Base-by-base conservation (phyloP, 2,329 filamentous ascomycete species). In the Dothideomycetes sp. region DNA sequence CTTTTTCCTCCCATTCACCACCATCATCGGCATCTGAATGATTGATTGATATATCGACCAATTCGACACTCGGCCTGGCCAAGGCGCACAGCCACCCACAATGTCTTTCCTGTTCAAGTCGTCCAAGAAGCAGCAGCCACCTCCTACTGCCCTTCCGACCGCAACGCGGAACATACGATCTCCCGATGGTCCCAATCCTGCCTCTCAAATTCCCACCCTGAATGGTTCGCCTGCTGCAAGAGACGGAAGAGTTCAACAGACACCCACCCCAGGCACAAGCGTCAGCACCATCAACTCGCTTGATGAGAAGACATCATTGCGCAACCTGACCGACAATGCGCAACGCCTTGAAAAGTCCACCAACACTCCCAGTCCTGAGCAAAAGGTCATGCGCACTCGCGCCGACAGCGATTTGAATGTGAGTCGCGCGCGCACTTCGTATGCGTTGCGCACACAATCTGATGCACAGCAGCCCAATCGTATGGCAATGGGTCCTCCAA, bases 261-360 rank as follows among this genome's bases (percentile, higher is more conserved):
- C 81, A 42, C 75, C 81, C 36, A 84, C 82, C 4, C 81, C 84
- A 4, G 84, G 79, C n/a, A 79, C 79, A 45, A 89, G 85, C 56
- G 68, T 70, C 43, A 77, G 73, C 53, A 72, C 70, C 2, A 57
- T 89, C 47, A 83, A 79, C 57, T 88, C 84, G 2, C 62, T 87
- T 31, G 53, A 17, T n/a, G 45, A 47, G 12, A 42, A 42, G 34
- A 16, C 36, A 5, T 18, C 32, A 15, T 31, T 37, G 33, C 41
- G 41, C 17, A 35, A 17, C 33, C 27, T 40, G 17, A 39, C 44
- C 18, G 42, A 44, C 5, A 37, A 33, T 22, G 36, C 31, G 5
- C 22, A 37, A 39, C 38, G 38, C 34, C 27, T 32, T 7, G 42
- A 44, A 12, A 44, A 45, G 36, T 18, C 36, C n/a, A 36, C 42